phyloP scores from a whole-genome alignment of 805 yeast genomes.

The Ogataea philodendri region DNA sequence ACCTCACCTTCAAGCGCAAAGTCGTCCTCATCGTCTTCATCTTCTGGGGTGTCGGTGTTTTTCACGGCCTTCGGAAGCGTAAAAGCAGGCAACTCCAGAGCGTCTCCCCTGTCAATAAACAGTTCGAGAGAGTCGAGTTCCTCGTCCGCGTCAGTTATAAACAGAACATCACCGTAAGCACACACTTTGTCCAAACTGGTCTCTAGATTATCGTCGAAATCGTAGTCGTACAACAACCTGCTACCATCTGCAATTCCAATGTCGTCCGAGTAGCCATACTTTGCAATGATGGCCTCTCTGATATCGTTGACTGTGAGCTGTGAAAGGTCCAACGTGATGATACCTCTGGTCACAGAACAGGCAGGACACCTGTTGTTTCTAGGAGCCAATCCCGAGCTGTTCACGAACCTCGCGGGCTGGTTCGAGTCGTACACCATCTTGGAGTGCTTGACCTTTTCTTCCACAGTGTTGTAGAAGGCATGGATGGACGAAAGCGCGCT shows the following conservation, averaged over 20 bases:
- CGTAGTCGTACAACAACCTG: slow-evolving; percentile 74
- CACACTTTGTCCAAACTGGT: slow-evolving; percentile 50
- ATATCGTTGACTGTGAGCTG: slow-evolving; percentile 47
- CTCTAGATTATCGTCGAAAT: slow-evolving; percentile 75
- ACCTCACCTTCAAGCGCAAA: slow-evolving; percentile 21
- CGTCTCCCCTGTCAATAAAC: slow-evolving; percentile 37
- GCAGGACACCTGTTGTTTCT: slow-evolving; percentile 76
- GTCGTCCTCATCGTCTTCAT: slow-evolving; percentile 24
- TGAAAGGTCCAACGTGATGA: slow-evolving; percentile 37
- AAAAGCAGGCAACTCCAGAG: slow-evolving; percentile 25
- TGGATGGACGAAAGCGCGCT: slow-evolving; percentile 71
- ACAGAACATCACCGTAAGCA: slow-evolving; percentile 56
- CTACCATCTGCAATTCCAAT: slow-evolving; percentile 49
- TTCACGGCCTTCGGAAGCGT: slow-evolving; percentile 22
- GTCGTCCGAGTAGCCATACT: slow-evolving; percentile 57
- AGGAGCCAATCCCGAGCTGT: slow-evolving; percentile 55
- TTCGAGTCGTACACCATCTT: slow-evolving; percentile 52
- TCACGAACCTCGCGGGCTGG: slow-evolving; percentile 60
- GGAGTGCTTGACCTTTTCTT: slow-evolving; percentile 35
- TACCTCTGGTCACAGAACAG: slow-evolving; percentile 56
- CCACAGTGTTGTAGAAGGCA: slow-evolving; percentile 35
- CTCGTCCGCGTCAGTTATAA: slow-evolving; percentile 81
- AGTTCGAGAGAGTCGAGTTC: slow-evolving; percentile 60
- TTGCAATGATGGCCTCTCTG: slow-evolving; percentile 45
- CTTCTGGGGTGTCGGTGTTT: slow-evolving; percentile 21